phyloP scores from a whole-genome alignment of 176 grass and related monocot genomes.

The Triticum timopheevii region DNA sequence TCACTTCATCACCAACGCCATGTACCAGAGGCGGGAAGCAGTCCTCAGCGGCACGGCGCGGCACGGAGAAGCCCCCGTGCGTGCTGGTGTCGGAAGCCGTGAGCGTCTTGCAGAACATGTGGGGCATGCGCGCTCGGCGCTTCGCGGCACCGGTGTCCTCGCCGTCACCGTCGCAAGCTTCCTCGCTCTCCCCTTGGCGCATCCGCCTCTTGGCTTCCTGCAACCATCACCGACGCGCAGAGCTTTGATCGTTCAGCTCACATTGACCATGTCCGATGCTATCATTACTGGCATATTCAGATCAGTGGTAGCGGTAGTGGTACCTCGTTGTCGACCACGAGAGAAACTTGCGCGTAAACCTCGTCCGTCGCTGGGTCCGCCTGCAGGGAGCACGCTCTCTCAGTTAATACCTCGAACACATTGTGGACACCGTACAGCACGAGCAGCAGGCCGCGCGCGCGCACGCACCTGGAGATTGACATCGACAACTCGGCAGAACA shows the following conservation, averaged over 20 bases:
- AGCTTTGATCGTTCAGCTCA: background rate
- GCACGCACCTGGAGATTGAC: conserved; percentile 75
- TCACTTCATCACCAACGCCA: background rate
- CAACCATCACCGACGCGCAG: background rate
- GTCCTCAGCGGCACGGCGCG: conserved; percentile 96
- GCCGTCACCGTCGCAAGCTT: conserved; percentile 28
- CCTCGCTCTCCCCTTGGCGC: conserved; percentile 41
- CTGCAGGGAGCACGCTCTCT: conserved; percentile 29
- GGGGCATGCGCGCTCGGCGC: conserved; percentile 56
- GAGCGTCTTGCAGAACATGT: conserved; percentile 99
- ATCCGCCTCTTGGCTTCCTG: conserved; percentile 38
- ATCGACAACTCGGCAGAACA: conserved; percentile 82
- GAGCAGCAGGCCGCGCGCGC: background rate
- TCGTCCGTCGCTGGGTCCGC: conserved; percentile 77
- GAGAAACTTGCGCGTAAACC: conserved; percentile 64
- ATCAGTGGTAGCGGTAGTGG: background rate
- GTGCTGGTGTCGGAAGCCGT: conserved; percentile 98
- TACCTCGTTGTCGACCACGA: conserved; percentile 35
- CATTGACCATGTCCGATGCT: conserved; percentile 13
- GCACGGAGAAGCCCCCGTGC: conserved; percentile 96
- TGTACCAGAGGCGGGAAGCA: conserved; percentile 95
- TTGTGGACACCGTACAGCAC: conserved; percentile 9
- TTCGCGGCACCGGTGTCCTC: conserved; percentile 49
- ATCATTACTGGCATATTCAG: background rate
- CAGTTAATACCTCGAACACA: conserved; percentile 22